Percentiles rank a stretch among this genome's conserved stretches.
Evolutionary conservation across 2,329 filamentous ascomycete species (phyloP).

Genomic region (Alternaria sp.): DNA sequence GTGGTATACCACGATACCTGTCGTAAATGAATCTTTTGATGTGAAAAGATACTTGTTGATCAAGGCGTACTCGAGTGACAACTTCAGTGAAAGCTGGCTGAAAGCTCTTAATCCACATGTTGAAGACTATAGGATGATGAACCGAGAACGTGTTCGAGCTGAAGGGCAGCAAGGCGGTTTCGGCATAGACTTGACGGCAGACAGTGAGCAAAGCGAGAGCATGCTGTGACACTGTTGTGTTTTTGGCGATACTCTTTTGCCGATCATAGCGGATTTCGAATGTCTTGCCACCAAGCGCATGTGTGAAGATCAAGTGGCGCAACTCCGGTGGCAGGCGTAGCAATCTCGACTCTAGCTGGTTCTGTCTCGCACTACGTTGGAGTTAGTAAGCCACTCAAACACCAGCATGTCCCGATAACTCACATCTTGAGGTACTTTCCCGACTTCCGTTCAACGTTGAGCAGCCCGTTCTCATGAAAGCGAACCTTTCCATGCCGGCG

Average conservation of each 20-base stretch:
- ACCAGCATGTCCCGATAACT: not conserved
- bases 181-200: conserved; percentile 22
- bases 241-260: not conserved
- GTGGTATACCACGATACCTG: no score
- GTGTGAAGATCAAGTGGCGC: conserved; percentile 20
- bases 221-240: not conserved
- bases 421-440: conserved; percentile 19
- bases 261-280: not conserved
- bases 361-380: not conserved
- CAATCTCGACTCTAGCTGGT: conserved; percentile 15
- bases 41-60: no score
- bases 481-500: conserved; percentile 6
- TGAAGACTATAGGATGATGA: not conserved
- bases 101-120: not conserved
- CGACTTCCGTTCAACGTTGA: conserved; percentile 15
- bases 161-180: conserved; percentile 9
- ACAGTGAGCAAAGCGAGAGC: not conserved
- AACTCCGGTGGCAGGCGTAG: conserved; percentile 19
- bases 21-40: not conserved
- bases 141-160: not conserved
- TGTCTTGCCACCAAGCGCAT: conserved; percentile 50
- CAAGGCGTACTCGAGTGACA: not conserved
- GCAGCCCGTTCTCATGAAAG: conserved; percentile 1
- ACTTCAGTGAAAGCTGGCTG: not conserved
- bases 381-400: not conserved